Evolutionary conservation across 1,284 basidiomycete genomes (phyloP), one percentile per base, ranked within the genome.

Genomic region (Chondrostereum purpureum): DNA sequence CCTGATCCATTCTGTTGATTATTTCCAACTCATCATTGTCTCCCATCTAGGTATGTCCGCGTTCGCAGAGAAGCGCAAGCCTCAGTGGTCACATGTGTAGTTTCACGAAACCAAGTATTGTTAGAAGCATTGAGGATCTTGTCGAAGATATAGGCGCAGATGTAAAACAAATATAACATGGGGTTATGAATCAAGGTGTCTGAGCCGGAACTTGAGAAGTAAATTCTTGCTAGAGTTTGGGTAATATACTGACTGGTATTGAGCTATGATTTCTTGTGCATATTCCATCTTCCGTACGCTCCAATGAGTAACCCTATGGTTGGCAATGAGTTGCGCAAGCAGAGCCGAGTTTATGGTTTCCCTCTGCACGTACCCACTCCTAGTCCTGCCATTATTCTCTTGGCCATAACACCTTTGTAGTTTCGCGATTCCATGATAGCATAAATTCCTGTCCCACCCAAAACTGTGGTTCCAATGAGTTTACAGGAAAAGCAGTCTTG

Each of bases 51-150:
- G 94, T 19, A 98, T 97, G 95, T 63, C 73, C 31, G 95, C 94
- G n/a, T 98, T 99, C 60, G 83, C 84, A n/a, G 92, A 97, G 67
- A 99, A 98, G 77, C 80, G 95, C 61, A 90, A 90, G 68, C 70
- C 92, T n/a, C 76, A 78, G 38, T 97, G 90, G 67, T 79, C 77
- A 44, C 71, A 88, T 61, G 67, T 70, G 18, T 82, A 58, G 62
- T 44, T 33, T 17, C 22, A 12, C 14, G n/a, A 17, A 10, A 36
- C 17, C 19, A 24, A 12, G 36, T 21, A 24, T 38, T 27, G 22
- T 18, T 33, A n/a, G n/a, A n/a, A n/a, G n/a, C n/a, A n/a, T n/a
- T n/a, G n/a, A n/a, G n/a, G n/a, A n/a, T n/a, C n/a, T n/a, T n/a
- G n/a, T n/a, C n/a, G n/a, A n/a, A n/a, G n/a, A n/a, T n/a, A n/a